Base-by-base conservation (phyloP, 345 rosid genomes). In the Pelargonium nanum region DNA sequence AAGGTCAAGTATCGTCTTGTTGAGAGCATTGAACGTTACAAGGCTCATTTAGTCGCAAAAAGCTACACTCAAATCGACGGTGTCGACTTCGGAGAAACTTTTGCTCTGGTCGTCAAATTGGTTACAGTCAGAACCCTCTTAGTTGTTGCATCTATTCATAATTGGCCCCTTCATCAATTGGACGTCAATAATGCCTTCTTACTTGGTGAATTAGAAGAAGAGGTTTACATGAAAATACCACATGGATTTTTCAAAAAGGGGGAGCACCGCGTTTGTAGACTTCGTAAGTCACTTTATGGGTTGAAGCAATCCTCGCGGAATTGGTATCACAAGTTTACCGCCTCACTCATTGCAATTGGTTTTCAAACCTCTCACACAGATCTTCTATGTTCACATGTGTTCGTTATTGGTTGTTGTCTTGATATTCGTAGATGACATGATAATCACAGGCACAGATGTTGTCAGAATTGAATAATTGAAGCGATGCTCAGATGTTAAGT, bases 171-270 rank as follows among this genome's bases (percentile, higher is more conserved):
- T 2, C 55, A 0, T 1, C 64, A 60, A 24, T 10, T 60, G 4
- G 52, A 59, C 51, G 22, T 59, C 16, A 1, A 32, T 23, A 59
- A 59, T 59, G 62, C 52, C 0, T 32, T 59, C 24, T 22, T 59
- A 2, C 62, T 28, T 20, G 62, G 24, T 1, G 62, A 3, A 6
- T 3, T 30, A 3, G 9, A 30, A 5, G 40, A 30, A 12, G 4
- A 30, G 0, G 40, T 30, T 30, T 30, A 30, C 10, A 30, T 30
- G 40, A 1, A 30, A 3, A 0, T 30, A 6, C 4, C 40, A 5
- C 40, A 30, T 0, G 40, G 40, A 6, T 30, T 30, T 30, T 3
- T 12, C 40, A 1, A 30, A 30, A 6, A 30, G 40, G 40, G 40
- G 40, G 40, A 30, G 40, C 10, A 6, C 6, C 40, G 40, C 6